A percentile compares a stretch with the other conserved stretches of the same genome.
These are phyloP conservation scores for Bipolaris oryzae DNA, from an alignment of 2,329 filamentous ascomycete species.

Conservation along the genomic window DNA sequence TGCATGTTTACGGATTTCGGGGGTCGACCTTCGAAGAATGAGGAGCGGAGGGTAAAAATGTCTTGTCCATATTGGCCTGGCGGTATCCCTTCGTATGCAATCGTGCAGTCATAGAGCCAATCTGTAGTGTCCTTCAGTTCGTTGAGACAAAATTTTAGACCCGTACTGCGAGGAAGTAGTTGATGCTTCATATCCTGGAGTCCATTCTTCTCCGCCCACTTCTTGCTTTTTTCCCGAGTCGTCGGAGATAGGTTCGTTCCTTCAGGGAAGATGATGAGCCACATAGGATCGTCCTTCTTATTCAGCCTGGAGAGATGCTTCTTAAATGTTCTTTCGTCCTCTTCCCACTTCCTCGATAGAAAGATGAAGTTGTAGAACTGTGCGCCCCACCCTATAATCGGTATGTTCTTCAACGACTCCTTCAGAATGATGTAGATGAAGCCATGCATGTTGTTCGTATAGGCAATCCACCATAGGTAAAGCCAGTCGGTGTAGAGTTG, in stretches of 20 bases:
- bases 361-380: conserved; percentile 91
- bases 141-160: conserved; percentile 77
- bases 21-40: conserved; percentile 84
- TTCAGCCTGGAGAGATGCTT: conserved; percentile 75
- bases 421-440: conserved; percentile 91
- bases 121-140: conserved; percentile 76
- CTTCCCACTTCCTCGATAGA: conserved; percentile 85
- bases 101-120: conserved; percentile 90
- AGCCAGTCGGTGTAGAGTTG: conserved; percentile 91
- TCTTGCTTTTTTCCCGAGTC: conserved; percentile 71
- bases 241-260: conserved; percentile 80
- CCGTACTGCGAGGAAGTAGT: conserved; percentile 79
- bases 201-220: conserved; percentile 78
- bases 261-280: conserved; percentile 86
- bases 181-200: conserved; percentile 74
- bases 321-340: conserved; percentile 76
- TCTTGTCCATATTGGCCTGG: conserved; percentile 79
- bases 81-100: conserved; percentile 91
- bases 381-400: conserved; percentile 79
- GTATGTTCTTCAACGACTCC: conserved; percentile 81
- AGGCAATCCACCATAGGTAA: conserved; percentile 93
- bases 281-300: conserved; percentile 78
- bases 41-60: conserved; percentile 83
- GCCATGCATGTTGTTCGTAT: conserved; percentile 81
- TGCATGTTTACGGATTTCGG: conserved; percentile 97